phyloP scores from a whole-genome alignment of 1,284 basidiomycete species.

The Cutaneotrichosporon sp. region DNA sequence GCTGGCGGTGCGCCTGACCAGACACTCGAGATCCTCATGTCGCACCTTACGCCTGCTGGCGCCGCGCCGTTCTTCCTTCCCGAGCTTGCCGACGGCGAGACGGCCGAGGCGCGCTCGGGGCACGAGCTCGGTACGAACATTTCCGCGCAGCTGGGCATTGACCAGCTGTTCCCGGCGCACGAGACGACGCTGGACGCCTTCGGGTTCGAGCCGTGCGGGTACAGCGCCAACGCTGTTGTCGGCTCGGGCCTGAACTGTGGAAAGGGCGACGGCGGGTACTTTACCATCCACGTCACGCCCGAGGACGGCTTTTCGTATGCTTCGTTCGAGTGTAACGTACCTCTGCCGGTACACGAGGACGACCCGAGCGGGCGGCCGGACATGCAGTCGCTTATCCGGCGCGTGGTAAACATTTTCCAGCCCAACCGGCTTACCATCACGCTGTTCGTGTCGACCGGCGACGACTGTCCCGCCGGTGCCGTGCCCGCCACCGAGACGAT shows the following conservation, averaged over 20 bases:
- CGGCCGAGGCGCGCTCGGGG: slow-evolving; percentile 30
- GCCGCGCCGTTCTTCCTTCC: slow-evolving; percentile 74
- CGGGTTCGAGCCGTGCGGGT: slow-evolving; percentile 92
- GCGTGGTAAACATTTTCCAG: slow-evolving; percentile 88
- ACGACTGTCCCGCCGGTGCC: slow-evolving; percentile 46
- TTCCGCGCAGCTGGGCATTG: slow-evolving; percentile 73
- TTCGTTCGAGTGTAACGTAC: slow-evolving; percentile 97
- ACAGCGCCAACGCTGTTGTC: slow-evolving; percentile 89
- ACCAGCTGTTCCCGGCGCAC: slow-evolving; percentile 69
- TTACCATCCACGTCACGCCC: slow-evolving; percentile 97
- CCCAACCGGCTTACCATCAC: slow-evolving; percentile 84
- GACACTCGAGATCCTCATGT: slow-evolving; percentile 99
- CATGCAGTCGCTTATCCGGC: slow-evolving; percentile 71
- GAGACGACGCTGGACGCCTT: slow-evolving; percentile 86
- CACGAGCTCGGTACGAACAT: slow-evolving; percentile 64
- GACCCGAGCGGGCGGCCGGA: slow-evolving; percentile 50
- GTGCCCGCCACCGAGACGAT: slow-evolving; percentile 27
- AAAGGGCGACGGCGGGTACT: slow-evolving; percentile 68
- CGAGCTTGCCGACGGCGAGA: slow-evolving; percentile 10
- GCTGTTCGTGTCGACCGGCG: slow-evolving; percentile 74
- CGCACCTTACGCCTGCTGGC: slow-evolving; percentile 71
- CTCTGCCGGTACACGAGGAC: slow-evolving; percentile 50
- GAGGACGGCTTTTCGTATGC: slow-evolving; percentile 97
- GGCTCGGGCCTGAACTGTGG: slow-evolving; percentile 50
- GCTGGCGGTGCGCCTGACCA: slow-evolving; percentile 57